phyloP scores from a whole-genome alignment of 2,329 filamentous ascomycete species.

The Fusarium armeniacum region DNA sequence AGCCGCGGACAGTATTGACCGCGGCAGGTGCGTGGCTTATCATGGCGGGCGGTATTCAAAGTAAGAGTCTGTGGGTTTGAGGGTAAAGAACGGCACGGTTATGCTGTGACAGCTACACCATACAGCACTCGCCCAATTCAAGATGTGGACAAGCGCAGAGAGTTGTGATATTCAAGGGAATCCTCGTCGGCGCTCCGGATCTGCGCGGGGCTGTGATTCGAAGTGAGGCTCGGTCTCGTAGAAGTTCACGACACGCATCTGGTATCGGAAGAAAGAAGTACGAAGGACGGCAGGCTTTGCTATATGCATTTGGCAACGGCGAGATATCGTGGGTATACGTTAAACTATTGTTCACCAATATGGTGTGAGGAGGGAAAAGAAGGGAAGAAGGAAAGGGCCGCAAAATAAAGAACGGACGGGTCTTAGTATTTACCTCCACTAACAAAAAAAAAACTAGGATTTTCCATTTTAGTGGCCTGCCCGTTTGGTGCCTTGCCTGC shows the following conservation, averaged over 20 bases:
- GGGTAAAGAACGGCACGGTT: conserved; percentile 36
- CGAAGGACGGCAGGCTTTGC: conserved; percentile 61
- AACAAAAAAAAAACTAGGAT: conserved; percentile 33
- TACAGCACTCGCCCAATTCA: conserved; percentile 35
- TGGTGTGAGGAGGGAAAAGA: conserved; percentile 47
- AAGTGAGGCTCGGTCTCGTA: conserved; percentile 64
- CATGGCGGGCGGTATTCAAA: conserved; percentile 55
- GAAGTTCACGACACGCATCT: conserved; percentile 68
- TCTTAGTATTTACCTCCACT: conserved; percentile 34
- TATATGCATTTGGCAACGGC: conserved; percentile 68
- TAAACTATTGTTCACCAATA: conserved; percentile 46
- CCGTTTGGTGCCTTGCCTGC: conserved; percentile 12
- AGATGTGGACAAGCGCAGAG: conserved; percentile 36
- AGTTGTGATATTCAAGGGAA: conserved; percentile 57
- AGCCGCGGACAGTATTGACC: conserved; percentile 69
- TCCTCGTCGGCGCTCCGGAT: conserved; percentile 72
- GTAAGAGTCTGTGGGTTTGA: conserved; percentile 12
- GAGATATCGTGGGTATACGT: conserved; percentile 31
- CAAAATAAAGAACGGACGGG: conserved; percentile 32
- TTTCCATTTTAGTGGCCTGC: conserved; percentile 41
- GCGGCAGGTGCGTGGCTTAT: conserved; percentile 64
- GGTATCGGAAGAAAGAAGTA: conserved; percentile 66
- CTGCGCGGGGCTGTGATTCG: conserved; percentile 67
- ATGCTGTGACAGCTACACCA: conserved; percentile 40
- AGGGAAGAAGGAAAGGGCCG: conserved; percentile 32